Conservation (phyloP, 495 filamentous ascomycete genomes). For the Articulospora tetracladia region DNA sequence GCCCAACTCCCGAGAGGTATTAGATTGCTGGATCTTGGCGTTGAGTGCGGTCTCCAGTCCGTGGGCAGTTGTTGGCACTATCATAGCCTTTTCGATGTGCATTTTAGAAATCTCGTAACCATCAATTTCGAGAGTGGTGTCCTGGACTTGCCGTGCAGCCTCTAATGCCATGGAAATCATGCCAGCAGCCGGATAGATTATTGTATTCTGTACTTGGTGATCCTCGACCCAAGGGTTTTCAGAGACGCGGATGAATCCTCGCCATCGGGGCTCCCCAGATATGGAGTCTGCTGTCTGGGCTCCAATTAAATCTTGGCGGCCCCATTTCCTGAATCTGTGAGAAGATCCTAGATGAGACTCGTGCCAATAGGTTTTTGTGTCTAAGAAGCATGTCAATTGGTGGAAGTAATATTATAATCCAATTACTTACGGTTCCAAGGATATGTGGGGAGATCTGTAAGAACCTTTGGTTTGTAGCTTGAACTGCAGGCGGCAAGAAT, state of each 20-base stretch:
- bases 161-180: conserved; percentile 46
- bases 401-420: neutral
- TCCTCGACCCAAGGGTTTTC: conserved; percentile 47
- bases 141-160: conserved; percentile 37
- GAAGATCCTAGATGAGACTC: conserved; percentile 45
- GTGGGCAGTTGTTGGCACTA: conserved; percentile 27
- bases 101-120: conserved; percentile 17
- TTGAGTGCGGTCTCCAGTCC: conserved; percentile 35
- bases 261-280: conserved; percentile 38
- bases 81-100: conserved; percentile 27
- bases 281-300: conserved; percentile 41
- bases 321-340: conserved; percentile 40
- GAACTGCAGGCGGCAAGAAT: neutral
- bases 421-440: conserved; percentile 40
- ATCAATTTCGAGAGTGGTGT: neutral
- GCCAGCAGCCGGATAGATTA: conserved; percentile 45
- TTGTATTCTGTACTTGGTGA: conserved; percentile 37
- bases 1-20: neutral
- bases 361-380: conserved; percentile 47
- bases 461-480: conserved; percentile 4
- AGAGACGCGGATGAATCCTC: conserved; percentile 33
- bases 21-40: conserved; percentile 17
- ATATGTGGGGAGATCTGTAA: conserved; percentile 43
- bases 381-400: neutral
- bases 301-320: conserved; percentile 53